These are phyloP conservation scores for Pichia exigua DNA, from an alignment of 805 yeast genomes.

Conservation along the genomic window DNA sequence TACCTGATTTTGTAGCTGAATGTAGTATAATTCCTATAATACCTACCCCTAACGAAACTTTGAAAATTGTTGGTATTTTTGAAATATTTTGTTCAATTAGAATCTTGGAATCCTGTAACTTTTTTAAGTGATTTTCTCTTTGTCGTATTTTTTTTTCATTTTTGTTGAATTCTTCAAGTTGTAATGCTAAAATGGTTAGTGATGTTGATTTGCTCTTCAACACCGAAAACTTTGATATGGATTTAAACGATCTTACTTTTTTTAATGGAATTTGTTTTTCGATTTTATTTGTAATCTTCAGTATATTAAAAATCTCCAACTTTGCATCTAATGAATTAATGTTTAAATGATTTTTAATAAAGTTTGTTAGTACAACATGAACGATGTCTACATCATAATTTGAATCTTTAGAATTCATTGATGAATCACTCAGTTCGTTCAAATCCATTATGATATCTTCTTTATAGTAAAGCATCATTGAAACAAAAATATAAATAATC, in stretches of 20 bases:
- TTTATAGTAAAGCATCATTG: constrained; percentile 42
- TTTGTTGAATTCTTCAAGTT: constrained; percentile 6
- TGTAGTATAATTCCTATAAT: constrained; percentile 4
- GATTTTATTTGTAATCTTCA: constrained; percentile 16
- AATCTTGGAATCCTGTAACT: background rate
- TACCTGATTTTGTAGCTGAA: background rate
- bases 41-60: constrained; percentile 2
- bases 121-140: background rate
- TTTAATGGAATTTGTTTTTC: constrained; percentile 8
- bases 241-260: constrained; percentile 2
- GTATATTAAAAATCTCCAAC: constrained; percentile 20
- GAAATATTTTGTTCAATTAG: background rate
- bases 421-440: constrained; percentile 25
- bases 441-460: constrained; percentile 33
- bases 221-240: constrained; percentile 16
- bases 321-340: constrained; percentile 18
- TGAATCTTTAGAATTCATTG: constrained; percentile 21
- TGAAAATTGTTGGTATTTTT: background rate
- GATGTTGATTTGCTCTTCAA: constrained; percentile 12
- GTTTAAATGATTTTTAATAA: constrained; percentile 22
- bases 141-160: background rate
- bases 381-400: constrained; percentile 20
- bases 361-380: constrained; percentile 23
- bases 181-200: constrained; percentile 11
- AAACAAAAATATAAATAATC: constrained; percentile 53